These are phyloP conservation scores for Quercus phellos DNA, from an alignment of 331 rosid genomes.

Conservation along the genomic window DNA sequence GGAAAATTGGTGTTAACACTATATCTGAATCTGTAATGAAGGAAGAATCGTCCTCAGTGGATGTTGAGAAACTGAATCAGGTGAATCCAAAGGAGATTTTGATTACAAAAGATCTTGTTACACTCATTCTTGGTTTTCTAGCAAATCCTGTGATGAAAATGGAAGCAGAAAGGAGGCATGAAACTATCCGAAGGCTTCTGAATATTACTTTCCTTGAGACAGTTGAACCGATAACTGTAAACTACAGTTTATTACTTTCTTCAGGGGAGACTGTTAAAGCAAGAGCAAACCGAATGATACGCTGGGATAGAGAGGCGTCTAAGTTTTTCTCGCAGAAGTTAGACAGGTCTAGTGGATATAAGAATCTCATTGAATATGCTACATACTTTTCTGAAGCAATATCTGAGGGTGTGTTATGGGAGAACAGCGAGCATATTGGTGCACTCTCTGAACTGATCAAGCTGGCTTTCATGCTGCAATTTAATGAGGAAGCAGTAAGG, in stretches of 20 bases:
- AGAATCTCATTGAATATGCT: too few relatives aligned
- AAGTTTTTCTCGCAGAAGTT: conserved; percentile 33
- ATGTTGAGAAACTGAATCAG: conserved; percentile 5
- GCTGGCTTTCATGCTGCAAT: too few relatives aligned
- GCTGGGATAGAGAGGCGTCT: conserved; percentile 48
- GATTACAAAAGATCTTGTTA: conserved; percentile 36
- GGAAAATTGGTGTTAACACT: not conserved
- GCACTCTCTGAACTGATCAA: too few relatives aligned
- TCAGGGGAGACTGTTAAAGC: conserved; percentile 33
- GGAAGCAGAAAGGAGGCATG: too few relatives aligned
- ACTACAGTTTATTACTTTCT: conserved; percentile 4
- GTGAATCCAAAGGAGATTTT: conserved; percentile 23
- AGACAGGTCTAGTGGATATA: not conserved
- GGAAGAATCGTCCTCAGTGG: conserved; percentile 26
- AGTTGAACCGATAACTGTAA: too few relatives aligned
- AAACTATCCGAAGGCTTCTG: too few relatives aligned
- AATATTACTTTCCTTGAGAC: too few relatives aligned
- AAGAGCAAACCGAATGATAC: conserved; percentile 31
- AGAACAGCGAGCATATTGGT: too few relatives aligned
- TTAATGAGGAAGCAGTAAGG: too few relatives aligned
- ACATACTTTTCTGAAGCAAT: too few relatives aligned
- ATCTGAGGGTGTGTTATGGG: too few relatives aligned
- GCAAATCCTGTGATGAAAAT: conserved; percentile 37
- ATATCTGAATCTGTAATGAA: conserved; percentile 48
- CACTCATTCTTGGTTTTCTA: conserved; percentile 60